Evolutionary conservation across 768 basidiomycete genomes (phyloP).

Genomic region (Chalciporus piperatus): DNA sequence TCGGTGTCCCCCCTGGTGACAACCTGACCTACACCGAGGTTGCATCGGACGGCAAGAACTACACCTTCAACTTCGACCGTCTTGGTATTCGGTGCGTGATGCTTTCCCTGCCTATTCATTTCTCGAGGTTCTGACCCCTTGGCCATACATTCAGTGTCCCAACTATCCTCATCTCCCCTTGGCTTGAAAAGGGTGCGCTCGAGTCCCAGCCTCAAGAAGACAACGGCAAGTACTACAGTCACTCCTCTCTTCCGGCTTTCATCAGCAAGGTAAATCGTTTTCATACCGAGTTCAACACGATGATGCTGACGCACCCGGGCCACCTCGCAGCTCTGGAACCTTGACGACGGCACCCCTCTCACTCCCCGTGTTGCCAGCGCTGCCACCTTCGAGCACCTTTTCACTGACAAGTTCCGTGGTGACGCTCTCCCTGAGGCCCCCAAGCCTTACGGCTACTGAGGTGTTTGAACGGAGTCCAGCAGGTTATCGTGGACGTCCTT

Average conservation of each 20-base stretch:
- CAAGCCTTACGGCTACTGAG: background rate
- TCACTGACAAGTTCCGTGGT: conserved; percentile 18
- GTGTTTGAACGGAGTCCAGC: too few species aligned
- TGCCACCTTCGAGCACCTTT: conserved; percentile 21
- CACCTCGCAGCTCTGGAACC: conserved; percentile 20
- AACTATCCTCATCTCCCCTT: conserved; percentile 22
- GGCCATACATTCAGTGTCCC: conserved; percentile 10
- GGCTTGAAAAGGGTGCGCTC: conserved; percentile 21
- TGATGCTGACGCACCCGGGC: background rate
- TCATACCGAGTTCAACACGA: too few species aligned
- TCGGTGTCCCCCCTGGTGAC: conserved; percentile 22
- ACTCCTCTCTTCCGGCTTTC: conserved; percentile 21
- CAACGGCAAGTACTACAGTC: conserved; percentile 15
- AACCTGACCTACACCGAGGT: conserved; percentile 22
- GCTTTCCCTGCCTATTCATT: background rate
- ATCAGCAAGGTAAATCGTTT: conserved; percentile 9
- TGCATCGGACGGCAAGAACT: conserved; percentile 15
- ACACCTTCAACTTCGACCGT: conserved; percentile 23
- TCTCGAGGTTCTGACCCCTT: background rate
- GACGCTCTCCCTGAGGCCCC: conserved; percentile 17
- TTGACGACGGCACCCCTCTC: conserved; percentile 20
- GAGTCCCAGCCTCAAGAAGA: conserved; percentile 5
- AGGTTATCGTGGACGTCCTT: too few species aligned
- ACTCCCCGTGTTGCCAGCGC: conserved; percentile 21
- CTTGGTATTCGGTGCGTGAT: conserved; percentile 22